Evolutionary conservation across 805 yeast species (phyloP).

Genomic region (Starmera amethionina): DNA sequence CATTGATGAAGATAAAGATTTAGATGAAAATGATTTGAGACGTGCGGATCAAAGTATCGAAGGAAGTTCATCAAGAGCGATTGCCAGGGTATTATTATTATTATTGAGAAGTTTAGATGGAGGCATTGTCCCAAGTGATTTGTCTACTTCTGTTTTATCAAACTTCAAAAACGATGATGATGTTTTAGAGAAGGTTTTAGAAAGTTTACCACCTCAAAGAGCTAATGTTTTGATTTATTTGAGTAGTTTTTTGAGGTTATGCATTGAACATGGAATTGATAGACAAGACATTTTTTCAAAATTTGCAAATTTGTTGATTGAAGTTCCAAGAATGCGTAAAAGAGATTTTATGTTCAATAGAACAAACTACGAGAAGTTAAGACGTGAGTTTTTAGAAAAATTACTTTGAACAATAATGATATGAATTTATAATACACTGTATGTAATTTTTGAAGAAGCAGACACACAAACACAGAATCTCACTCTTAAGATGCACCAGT

Average conservation of each 20-base stretch:
- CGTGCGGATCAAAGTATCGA: conserved; percentile 9
- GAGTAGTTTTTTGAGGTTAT: conserved; percentile 26
- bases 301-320: conserved; percentile 23
- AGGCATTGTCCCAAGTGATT: conserved; percentile 28
- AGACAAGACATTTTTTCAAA: conserved; percentile 11
- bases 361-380: conserved; percentile 18
- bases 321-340: conserved; percentile 20
- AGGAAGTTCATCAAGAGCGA: conserved; percentile 16
- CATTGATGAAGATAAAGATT: conserved; percentile 14
- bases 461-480: too few relatives aligned
- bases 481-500: conserved; percentile 20
- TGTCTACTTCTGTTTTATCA: conserved; percentile 15
- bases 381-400: conserved; percentile 21
- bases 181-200: conserved; percentile 25
- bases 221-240: conserved; percentile 32
- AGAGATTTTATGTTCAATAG: conserved; percentile 16
- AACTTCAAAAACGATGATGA: conserved; percentile 17
- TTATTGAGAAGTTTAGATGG: conserved; percentile 27
- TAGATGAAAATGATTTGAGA: conserved; percentile 7
- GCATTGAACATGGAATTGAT: conserved; percentile 16
- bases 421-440: too few relatives aligned
- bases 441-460: too few relatives aligned
- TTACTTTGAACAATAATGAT: conserved; percentile 7
- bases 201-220: conserved; percentile 28
- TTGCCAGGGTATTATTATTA: conserved; percentile 18